Evolutionary conservation across 768 basidiomycete species (phyloP), one percentile per base, ranked within the genome.

Genomic region (Xerocomellus amylosporus): DNA sequence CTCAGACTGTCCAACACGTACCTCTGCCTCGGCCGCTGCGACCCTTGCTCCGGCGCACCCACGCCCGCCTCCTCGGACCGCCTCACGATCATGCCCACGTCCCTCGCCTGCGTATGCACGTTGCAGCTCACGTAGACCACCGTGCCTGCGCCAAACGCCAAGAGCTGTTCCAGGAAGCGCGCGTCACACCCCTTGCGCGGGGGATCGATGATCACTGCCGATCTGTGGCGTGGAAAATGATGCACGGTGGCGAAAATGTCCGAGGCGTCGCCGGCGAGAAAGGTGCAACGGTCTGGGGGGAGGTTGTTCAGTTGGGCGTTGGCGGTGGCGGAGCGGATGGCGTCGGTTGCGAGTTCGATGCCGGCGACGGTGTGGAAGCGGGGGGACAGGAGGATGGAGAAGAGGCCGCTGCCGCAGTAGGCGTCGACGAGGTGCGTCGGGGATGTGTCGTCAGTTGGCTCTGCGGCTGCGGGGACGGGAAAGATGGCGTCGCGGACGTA

Each of bases 91-190:
- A 76, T 81, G 15, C 90, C 93, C 3, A 97, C 77, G 71, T 97
- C 95, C 63, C 94, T 74, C 31, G 90, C 90, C 74, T 92, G 90
- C 8, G 93, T 93, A 64, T 95, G 94, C 44, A 97, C 94, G 66
- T 96, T 97, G 64, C 94, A 97, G 66, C 90, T 93, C 53, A 98
- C 92, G 65, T 97, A 97, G 46, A 94, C 89, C 58, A 95, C 78
- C 28, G 81, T 82, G 51, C 74, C 72, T 13, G 87, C 77, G 36
- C 83, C 73, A 71, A 98, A 90, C 7, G 64, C 68, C 47, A 95
- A 64, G 34, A 97, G 71, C 73, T 98, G 96, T 38, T 79, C 71
- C 38, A 98, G 77, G 58, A 91, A 91, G 22, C 75, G 72, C 42
- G 83, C 81, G 70, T 96, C 93, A 65, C 91, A 96, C 20, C 97